A percentile compares a stretch with the other conserved stretches of the same genome.
These are phyloP conservation scores for Phytopythium boreale DNA, from an alignment of 352 stramenopile genomes.

Conservation along the genomic window DNA sequence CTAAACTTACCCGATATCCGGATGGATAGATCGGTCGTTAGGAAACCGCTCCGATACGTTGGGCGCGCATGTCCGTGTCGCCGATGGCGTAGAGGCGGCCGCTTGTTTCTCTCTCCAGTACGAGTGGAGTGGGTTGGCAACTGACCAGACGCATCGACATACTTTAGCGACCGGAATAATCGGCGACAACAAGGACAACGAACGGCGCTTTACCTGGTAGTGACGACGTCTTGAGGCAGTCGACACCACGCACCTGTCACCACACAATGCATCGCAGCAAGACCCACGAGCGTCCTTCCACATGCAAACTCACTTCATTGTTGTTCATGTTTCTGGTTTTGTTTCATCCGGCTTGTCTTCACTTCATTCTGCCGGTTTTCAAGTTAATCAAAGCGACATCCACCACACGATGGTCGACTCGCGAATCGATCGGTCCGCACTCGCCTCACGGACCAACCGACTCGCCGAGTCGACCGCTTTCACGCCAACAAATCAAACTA, in stretches of 20 bases:
- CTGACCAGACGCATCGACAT: background rate
- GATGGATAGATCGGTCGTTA: background rate
- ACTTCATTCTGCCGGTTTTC: background rate
- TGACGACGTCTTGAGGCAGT: background rate
- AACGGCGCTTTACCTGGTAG: background rate
- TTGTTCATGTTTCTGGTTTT: background rate
- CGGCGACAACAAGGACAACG: background rate
- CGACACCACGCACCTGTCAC: background rate
- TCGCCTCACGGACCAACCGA: background rate
- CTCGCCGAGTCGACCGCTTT: background rate
- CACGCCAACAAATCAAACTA: conserved; percentile 2
- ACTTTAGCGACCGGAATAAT: background rate
- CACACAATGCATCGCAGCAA: background rate
- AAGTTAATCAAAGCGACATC: background rate
- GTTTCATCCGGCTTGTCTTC: background rate
- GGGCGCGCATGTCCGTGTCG: background rate
- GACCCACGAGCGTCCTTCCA: background rate
- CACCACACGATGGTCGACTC: background rate
- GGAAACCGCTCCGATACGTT: background rate
- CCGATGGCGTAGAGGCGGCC: background rate
- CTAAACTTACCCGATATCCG: background rate
- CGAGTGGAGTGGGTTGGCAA: background rate
- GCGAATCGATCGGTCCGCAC: background rate
- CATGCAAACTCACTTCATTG: background rate
- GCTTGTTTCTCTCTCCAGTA: no score